Evolutionary conservation across 352 stramenopile species (phyloP), one percentile per base, ranked within the genome.

Genomic region (Globisporangium middletonii): DNA sequence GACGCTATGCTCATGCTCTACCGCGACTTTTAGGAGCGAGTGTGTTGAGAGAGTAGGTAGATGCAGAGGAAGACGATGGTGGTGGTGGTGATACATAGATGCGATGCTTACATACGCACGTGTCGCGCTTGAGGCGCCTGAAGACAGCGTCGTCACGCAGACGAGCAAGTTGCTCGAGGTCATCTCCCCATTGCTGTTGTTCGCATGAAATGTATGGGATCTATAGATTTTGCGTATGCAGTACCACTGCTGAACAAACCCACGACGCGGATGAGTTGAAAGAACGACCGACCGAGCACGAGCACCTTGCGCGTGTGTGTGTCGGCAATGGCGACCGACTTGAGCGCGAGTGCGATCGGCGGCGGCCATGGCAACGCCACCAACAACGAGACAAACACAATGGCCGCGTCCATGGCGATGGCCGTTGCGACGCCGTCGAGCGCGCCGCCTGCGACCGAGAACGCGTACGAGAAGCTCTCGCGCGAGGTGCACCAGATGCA

Each of bases 401-500:
- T 51, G 49, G 55, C 58, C 9, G 53, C 50, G 49, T 45, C 50
- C 15, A 50, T 60, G 46, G 42, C 50, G 15, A 50, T 60, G 46
- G 42, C 50, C 1, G 50, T 57, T 18, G 49, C 54, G 2, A 53
- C 54, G 33, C 48, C 54, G 33, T 66, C 52, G 53, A 68, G 66
- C 49, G 69, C 65, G 38, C 60, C 63, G 37, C 57, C 69, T 0
- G 59, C 69, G 49, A 60, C 65, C 18, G 86, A 95, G 68, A 95
- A 95, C 55, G 82, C 83, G 53, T 95, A 95, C 72, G 86, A 95
- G 70, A 94, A 93, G 68, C 77, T 95, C 16, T 94, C 83, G 50
- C 68, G 86, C n/a, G 86, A 95, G 61, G 84, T 95, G 33, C 86
- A 95, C 57, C 83, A 95, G 69, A 92, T 92, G 82, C 83, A 93